These are phyloP conservation scores for Thelonectria blattea DNA, from an alignment of 2,329 filamentous ascomycete species.

Conservation along the genomic window DNA sequence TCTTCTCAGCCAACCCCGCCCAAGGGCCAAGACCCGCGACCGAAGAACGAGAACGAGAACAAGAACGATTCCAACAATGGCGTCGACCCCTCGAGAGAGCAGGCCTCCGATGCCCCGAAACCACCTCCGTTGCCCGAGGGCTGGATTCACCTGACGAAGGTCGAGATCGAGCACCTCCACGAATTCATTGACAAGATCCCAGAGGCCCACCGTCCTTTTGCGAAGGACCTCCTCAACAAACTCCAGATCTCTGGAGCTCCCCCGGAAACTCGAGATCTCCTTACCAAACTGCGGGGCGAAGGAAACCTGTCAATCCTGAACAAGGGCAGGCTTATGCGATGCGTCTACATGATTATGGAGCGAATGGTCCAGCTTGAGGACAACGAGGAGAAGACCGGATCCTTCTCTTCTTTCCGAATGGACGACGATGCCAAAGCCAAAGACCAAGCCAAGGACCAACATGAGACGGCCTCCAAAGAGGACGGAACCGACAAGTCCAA, in stretches of 20 bases:
- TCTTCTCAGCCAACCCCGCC: conserved; percentile 48
- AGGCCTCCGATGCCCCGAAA: conserved; percentile 34
- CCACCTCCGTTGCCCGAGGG: conserved; percentile 50
- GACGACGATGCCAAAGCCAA: conserved; percentile 29
- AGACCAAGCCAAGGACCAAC: conserved; percentile 23
- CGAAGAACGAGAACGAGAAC: conserved; percentile 35
- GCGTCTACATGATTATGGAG: conserved; percentile 46
- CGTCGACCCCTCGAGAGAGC: conserved; percentile 24
- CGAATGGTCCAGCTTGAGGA: conserved; percentile 42
- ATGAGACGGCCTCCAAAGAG: conserved; percentile 24
- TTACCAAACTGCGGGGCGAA: conserved; percentile 60
- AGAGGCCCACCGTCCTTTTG: conserved; percentile 61
- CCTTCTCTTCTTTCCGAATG: conserved; percentile 24
- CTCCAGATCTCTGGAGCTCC: conserved; percentile 75
- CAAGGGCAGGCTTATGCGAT: conserved; percentile 47
- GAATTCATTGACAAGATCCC: conserved; percentile 68
- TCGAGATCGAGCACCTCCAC: conserved; percentile 60
- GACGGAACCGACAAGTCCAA: conserved; percentile 31
- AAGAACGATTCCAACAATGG: conserved; percentile 30
- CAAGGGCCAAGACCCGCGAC: conserved; percentile 41
- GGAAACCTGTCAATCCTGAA: conserved; percentile 56
- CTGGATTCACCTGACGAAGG: conserved; percentile 54
- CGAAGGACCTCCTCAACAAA: conserved; percentile 65
- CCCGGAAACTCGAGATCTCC: conserved; percentile 65
- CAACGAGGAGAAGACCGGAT: conserved; percentile 29